Evolutionary conservation across 164 flowering plant species (phyloP).

Genomic region (Liquidambar formosana): DNA sequence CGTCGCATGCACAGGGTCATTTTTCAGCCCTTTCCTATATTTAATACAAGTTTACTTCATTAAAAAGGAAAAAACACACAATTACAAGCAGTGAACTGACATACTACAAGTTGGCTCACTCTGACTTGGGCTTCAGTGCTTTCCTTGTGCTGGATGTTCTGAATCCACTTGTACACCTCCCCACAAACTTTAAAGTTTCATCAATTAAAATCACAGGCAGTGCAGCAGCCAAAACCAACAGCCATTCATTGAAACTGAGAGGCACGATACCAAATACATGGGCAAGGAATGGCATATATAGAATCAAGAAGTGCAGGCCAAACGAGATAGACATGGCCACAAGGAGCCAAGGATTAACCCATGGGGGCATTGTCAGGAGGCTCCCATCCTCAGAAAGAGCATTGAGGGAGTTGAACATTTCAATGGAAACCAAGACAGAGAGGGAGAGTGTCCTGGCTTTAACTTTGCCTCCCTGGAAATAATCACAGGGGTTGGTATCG

Average conservation of each 20-base stretch:
- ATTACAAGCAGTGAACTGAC: neutral
- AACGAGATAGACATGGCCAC: slow-evolving; percentile 86
- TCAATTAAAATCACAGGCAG: slow-evolving; percentile 76
- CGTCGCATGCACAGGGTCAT: too few relatives aligned
- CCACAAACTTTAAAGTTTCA: slow-evolving; percentile 70
- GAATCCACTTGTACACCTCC: slow-evolving; percentile 51
- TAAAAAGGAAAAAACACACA: neutral
- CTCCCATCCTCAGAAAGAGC: slow-evolving; percentile 85
- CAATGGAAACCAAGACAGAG: slow-evolving; percentile 85
- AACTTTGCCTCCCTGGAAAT: slow-evolving; percentile 75
- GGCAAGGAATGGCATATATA: slow-evolving; percentile 82
- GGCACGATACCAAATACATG: slow-evolving; percentile 84
- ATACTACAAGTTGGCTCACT: slow-evolving; percentile 23
- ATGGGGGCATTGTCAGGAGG: slow-evolving; percentile 78
- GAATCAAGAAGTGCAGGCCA: slow-evolving; percentile 76
- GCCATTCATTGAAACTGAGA: slow-evolving; percentile 81
- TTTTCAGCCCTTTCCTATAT: too few relatives aligned
- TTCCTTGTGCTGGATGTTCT: slow-evolving; percentile 19
- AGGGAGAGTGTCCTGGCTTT: slow-evolving; percentile 85
- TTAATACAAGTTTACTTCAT: neutral
- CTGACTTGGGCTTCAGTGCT: slow-evolving; percentile 36
- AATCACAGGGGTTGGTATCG: slow-evolving; percentile 70
- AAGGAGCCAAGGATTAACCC: slow-evolving; percentile 86
- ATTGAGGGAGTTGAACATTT: slow-evolving; percentile 89
- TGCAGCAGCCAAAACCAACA: slow-evolving; percentile 67